These are phyloP conservation scores for Botryotinia narcissicola DNA, from an alignment of 2,329 filamentous ascomycete species.

Conservation along the genomic window DNA sequence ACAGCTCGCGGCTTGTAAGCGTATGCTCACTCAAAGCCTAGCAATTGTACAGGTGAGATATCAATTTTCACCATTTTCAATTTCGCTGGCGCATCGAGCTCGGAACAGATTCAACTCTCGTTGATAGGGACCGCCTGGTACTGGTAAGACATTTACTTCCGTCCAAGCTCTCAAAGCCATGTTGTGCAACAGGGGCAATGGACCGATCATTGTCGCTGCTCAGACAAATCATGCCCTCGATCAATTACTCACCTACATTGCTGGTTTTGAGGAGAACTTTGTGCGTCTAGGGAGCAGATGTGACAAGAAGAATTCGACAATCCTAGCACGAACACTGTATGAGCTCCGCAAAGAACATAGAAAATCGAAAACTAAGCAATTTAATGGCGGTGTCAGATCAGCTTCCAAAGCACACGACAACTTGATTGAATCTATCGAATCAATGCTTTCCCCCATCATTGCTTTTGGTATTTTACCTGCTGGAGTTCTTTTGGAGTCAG, in stretches of 20 bases:
- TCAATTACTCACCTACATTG: constrained; percentile 59
- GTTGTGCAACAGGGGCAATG: constrained; percentile 58
- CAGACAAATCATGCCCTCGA: constrained; percentile 92
- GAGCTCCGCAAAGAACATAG: constrained; percentile 48
- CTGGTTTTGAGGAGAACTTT: constrained; percentile 57
- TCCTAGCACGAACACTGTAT: constrained; percentile 65
- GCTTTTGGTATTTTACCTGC: constrained; percentile 50
- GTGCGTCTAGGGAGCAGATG: constrained; percentile 50
- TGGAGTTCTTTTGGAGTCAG: constrained; percentile 51
- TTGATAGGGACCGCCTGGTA: constrained; percentile 63
- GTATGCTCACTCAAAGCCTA: constrained; percentile 69
- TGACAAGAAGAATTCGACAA: constrained; percentile 50
- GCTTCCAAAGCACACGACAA: neutral
- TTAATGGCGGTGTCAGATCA: neutral
- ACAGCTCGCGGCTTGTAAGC: constrained; percentile 65
- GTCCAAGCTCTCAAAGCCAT: constrained; percentile 67
- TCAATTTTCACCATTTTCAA: neutral
- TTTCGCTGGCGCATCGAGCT: neutral
- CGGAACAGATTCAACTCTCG: neutral
- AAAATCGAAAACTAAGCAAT: constrained; percentile 33
- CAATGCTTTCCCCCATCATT: neutral
- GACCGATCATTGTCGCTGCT: constrained; percentile 75
- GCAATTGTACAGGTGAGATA: constrained; percentile 64
- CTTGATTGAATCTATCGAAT: neutral
- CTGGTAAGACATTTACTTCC: constrained; percentile 80